These are phyloP conservation scores for Oidiodendron maius DNA, from an alignment of 495 filamentous ascomycete species.

Conservation along the genomic window DNA sequence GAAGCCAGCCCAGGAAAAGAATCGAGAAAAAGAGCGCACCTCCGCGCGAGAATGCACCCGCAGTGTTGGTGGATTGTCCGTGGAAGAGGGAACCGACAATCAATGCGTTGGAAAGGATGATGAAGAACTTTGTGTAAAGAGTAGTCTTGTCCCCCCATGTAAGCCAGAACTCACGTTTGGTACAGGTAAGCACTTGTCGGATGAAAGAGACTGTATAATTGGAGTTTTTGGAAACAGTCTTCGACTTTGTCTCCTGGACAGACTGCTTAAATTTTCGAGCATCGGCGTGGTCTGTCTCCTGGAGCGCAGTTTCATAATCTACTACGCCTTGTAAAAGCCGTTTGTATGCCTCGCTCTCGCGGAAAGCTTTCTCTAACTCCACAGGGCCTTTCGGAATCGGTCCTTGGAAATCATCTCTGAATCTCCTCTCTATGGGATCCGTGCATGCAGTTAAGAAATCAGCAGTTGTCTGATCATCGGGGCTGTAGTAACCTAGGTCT, in stretches of 20 bases:
- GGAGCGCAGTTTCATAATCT: conserved; percentile 53
- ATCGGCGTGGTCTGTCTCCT: conserved; percentile 54
- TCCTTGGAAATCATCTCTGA: conserved; percentile 53
- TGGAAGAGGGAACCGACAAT: conserved; percentile 73
- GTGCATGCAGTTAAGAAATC: conserved; percentile 67
- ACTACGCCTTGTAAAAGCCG: conserved; percentile 48
- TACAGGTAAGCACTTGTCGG: conserved; percentile 64
- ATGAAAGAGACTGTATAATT: conserved; percentile 65
- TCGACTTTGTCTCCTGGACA: conserved; percentile 62
- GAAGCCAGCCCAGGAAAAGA: conserved; percentile 70
- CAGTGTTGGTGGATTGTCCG: conserved; percentile 54
- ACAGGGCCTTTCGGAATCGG: conserved; percentile 55
- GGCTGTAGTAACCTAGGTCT: conserved; percentile 57
- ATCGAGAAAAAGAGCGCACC: conserved; percentile 70
- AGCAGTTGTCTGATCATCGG: conserved; percentile 55
- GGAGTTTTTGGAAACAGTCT: conserved; percentile 61
- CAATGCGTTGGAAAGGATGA: conserved; percentile 67
- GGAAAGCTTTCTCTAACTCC: conserved; percentile 57
- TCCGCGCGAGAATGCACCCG: conserved; percentile 62
- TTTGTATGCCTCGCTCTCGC: conserved; percentile 44
- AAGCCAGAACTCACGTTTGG: conserved; percentile 71
- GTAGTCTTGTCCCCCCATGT: conserved; percentile 66
- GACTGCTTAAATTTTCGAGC: conserved; percentile 64
- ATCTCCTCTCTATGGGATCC: conserved; percentile 55
- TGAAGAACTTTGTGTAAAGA: conserved; percentile 72